A percentile compares a stretch with the other conserved stretches of the same genome.
phyloP scores from a whole-genome alignment of 805 yeast genomes.

The Kuraishia hungarica region DNA sequence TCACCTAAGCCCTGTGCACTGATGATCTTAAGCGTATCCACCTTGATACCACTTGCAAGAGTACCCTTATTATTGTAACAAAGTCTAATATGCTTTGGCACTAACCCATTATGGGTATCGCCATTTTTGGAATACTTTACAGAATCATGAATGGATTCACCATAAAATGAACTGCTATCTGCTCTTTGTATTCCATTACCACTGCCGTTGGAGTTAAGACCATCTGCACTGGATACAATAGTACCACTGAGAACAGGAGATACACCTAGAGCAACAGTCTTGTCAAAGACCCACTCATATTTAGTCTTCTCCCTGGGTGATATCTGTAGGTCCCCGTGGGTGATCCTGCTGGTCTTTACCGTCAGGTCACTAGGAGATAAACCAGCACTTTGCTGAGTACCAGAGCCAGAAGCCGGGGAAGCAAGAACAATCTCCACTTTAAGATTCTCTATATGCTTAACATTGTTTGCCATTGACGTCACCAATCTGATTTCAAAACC shows the following conservation, averaged over 20 bases:
- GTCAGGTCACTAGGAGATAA: slow-evolving; percentile 15
- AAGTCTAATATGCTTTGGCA: slow-evolving; percentile 39
- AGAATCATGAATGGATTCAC: not conserved
- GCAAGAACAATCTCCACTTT: slow-evolving; percentile 26
- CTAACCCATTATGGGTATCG: slow-evolving; percentile 5
- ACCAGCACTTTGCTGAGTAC: slow-evolving; percentile 1
- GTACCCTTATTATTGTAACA: slow-evolving; percentile 56
- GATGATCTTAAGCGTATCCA: slow-evolving; percentile 52
- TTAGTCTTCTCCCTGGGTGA: slow-evolving; percentile 32
- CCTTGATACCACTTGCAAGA: slow-evolving; percentile 68
- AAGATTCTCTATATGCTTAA: slow-evolving; percentile 39
- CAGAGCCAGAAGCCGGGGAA: slow-evolving; percentile 4
- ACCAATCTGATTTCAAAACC: slow-evolving; percentile 58
- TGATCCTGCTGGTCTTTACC: slow-evolving; percentile 51
- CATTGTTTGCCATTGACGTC: slow-evolving; percentile 34
- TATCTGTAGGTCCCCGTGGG: slow-evolving; percentile 70
- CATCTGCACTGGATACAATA: slow-evolving; percentile 15
- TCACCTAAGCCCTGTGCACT: slow-evolving; percentile 52
- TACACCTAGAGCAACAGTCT: slow-evolving; percentile 51
- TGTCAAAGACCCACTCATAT: slow-evolving; percentile 66
- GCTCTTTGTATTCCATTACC: not conserved
- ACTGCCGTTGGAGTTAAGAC: not conserved
- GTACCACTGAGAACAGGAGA: slow-evolving; percentile 61
- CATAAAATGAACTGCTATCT: not conserved
- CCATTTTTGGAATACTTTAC: not conserved